Conservation (phyloP, 2,329 filamentous ascomycete genomes). For the Fusarium staphyleae region DNA sequence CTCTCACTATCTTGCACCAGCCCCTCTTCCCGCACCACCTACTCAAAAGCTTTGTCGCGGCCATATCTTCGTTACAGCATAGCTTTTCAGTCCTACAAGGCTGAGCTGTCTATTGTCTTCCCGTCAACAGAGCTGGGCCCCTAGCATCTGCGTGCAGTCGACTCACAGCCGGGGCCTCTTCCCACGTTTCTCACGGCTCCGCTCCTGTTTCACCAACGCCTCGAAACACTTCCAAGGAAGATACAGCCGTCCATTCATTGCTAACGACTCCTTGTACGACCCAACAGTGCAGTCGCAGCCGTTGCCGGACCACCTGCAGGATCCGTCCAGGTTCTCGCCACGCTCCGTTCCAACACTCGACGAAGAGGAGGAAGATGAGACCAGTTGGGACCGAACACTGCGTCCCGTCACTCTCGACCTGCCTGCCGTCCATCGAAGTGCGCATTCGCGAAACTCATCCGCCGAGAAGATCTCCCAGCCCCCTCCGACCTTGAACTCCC, state of each 20-base stretch:
- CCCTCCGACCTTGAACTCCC: conserved; percentile 44
- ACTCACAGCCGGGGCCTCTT: conserved; percentile 14
- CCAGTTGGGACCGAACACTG: conserved; percentile 59
- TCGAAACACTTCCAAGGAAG: conserved; percentile 24
- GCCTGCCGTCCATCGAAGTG: conserved; percentile 50
- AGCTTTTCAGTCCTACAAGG: conserved; percentile 1
- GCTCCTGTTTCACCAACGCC: conserved; percentile 32
- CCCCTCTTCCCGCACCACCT: conserved; percentile 36
- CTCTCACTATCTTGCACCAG: conserved; percentile 25
- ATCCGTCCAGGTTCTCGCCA: conserved; percentile 60
- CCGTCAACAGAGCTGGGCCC: conserved; percentile 1
- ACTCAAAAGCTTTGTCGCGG: conserved; percentile 29
- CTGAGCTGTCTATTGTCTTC: neutral
- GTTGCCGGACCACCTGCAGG: conserved; percentile 62
- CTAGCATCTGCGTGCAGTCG: conserved; percentile 1
- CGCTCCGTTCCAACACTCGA: conserved; percentile 60
- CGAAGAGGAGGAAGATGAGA: conserved; percentile 60
- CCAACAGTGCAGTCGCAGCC: conserved; percentile 64
- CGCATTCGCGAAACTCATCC: conserved; percentile 66
- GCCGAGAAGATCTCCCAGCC: conserved; percentile 58
- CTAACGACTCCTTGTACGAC: conserved; percentile 40
- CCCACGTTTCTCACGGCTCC: conserved; percentile 14
- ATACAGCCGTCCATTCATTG: conserved; percentile 22
- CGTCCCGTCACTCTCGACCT: conserved; percentile 53
- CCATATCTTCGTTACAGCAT: conserved; percentile 36